Evolutionary conservation across 2,329 filamentous ascomycete genomes (phyloP), one percentile per base, ranked within the genome.

Genomic region (Neurospora sp.): DNA sequence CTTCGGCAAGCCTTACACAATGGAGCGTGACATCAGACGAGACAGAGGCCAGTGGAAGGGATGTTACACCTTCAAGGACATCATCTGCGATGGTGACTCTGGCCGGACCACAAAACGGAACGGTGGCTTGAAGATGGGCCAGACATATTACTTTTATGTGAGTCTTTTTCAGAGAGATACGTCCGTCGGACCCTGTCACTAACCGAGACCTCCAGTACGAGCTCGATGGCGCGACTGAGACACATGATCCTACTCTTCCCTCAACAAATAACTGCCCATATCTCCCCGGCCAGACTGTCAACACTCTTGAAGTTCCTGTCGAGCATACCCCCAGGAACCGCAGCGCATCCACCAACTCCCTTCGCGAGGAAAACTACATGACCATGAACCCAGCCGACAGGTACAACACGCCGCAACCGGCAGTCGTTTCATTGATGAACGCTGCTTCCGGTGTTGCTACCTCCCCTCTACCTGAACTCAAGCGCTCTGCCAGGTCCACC

Each of bases 101-200:
- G 80, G 83, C 74, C 84, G 82, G 68, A 80, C 79, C 33, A 81
- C 83, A 40, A 88, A 87, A 75, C 87, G 92, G 75, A 87, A 87
- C 74, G 93, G 93, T 70, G 94, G 91, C 68, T 85, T 97, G 73
- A 96, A 91, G 80, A 97, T 97, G 92, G 94, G 94, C 65, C 89
- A 91, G 71, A 96, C 91, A 17, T 97, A 97, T 81, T 97, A 95
- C 86, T 98, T 97, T 84, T 97, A 96, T 81, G 93, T 96, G 83
- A 81, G 91, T 85, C 65, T 66, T 33, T 38, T 57, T 38, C 66
- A 67, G 65, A 67, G 28, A 62, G 67, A 70, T 70, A 68, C 71
- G 69, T 75, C 40, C 62, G 69, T 67, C 43, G 33, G 67, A 73
- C 72, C 66, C 70, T 75, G 46, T 74, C 72, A 69, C 72, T 71